phyloP scores from a whole-genome alignment of 768 basidiomycete species.

The Mycena pura region DNA sequence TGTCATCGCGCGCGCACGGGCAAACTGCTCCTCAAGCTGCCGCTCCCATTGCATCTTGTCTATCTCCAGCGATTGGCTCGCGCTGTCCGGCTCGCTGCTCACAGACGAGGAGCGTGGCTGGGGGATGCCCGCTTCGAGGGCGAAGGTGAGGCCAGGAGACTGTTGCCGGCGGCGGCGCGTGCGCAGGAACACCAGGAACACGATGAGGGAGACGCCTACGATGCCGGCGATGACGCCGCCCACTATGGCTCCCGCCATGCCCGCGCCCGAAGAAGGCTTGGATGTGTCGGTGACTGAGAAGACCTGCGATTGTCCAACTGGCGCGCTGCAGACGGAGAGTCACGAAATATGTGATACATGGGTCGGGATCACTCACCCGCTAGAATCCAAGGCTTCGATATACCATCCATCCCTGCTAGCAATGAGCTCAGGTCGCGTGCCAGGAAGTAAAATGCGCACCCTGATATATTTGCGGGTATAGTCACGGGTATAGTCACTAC shows the following conservation, averaged over 20 bases:
- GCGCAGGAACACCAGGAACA: conserved; percentile 15
- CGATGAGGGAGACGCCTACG: neutral
- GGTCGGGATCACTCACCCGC: neutral
- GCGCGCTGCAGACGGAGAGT: neutral
- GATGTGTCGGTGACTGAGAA: neutral
- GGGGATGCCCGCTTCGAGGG: conserved; percentile 13
- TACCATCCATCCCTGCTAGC: conserved; percentile 10
- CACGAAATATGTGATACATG: neutral
- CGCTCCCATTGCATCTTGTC: conserved; percentile 25
- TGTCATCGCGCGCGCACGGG: conserved; percentile 24
- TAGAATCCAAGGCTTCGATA: neutral
- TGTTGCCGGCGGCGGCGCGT: conserved; percentile 19
- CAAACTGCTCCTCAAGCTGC: conserved; percentile 24
- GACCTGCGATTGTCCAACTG: neutral
- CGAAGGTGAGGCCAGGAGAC: conserved; percentile 2
- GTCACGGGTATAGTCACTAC: neutral
- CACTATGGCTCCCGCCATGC: neutral
- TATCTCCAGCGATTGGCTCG: conserved; percentile 4
- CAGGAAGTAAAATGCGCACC: conserved; percentile 11
- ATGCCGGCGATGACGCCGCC: conserved; percentile 14
- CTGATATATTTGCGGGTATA: conserved; percentile 9
- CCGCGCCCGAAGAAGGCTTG: neutral
- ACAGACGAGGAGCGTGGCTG: conserved; percentile 2
- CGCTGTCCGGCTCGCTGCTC: neutral
- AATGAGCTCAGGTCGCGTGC: neutral